Evolutionary conservation across 768 basidiomycete genomes (phyloP), one percentile per base, ranked within the genome.

Genomic region (Leucosporidium yakuticum): DNA sequence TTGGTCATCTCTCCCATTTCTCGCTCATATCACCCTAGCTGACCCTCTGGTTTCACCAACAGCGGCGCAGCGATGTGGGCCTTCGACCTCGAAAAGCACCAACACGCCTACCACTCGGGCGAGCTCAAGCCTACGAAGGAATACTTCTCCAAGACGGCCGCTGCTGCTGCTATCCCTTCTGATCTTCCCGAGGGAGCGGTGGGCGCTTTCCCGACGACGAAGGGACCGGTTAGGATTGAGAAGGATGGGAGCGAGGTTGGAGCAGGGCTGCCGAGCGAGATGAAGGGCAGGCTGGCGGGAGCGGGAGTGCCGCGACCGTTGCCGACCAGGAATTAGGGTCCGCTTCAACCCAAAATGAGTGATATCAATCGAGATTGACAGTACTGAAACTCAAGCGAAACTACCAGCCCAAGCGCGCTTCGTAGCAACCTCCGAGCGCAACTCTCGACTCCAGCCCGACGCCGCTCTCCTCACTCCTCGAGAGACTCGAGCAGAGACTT

Each of bases 1-100:
- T 79, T 77, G 17, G 78, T 77, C 23, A 78, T 79, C n/a, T n/a
- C n/a, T 32, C 32, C 57, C 29, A 15, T 32, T 39, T 9, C 4
- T 36, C 57, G 1, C 20, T 23, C 34, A 11, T 21, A 5, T 36
- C 54, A 2, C 54, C 9, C 19, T 25, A 2, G 25, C 50, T 51
- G 23, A 51, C 21, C 19, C 54, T 55, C n/a, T 20, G 6, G 31
- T 8, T 19, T 23, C 54, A 31, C 54, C 29, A 19, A 27, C 34
- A 34, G 34, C 51, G 72, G 73, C 11, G 69, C 74, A 2, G 71
- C 74, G 0, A 75, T 75, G 74, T 74, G 70, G 65, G 69, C 73
- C 31, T 29, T 54, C 25, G 48, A 75, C 64, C 68, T 75, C 69
- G 76, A 76, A 27, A 76, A 76, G 54, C 71, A 55, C 5, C 76